Evolutionary conservation across 257 asterid genomes (phyloP), one percentile per base, ranked within the genome.

Genomic region (Jasminum sambac): DNA sequence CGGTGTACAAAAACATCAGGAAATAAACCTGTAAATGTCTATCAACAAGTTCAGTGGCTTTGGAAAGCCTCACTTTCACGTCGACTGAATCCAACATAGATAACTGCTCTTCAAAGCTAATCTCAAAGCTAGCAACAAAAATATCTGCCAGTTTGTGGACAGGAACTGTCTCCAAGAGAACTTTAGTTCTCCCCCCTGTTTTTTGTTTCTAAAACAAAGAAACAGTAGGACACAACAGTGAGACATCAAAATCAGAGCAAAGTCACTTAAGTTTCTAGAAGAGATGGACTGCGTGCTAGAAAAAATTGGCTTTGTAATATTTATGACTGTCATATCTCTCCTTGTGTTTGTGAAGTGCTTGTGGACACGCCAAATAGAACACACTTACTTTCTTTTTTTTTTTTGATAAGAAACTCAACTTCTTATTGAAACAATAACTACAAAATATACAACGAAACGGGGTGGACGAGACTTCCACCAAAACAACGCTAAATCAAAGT

Each of bases 121-220:
- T 91, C 74, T 95, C 99, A 63, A 91, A 95, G 84, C 99, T 95
- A 76, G 99, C 97, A 21, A 91, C 99, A 80, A 95, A 95, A 48
- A 95, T 95, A 84, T 95, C 98, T 79, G 99, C 99, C 84, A 95
- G 82, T 80, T 91, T 91, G 83, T 91, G 98, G 69, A 95, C 92
- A 40, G 97, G 99, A 77, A 95, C 97, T 44, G 97, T 95, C 85
- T 95, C 99, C 79, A 95, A 85, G 75, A 95, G 97, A 78, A 87
- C 95, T 78, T 95, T 95, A 17, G 97, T 88, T 80, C 89, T 89
- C 57, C 97, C 97, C 12, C 94, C 96, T 40, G 95, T 91, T 84
- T 95, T 91, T 87, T 95, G 99, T 82, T 91, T 95, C 99, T 95
- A 72, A 67, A 83, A 66, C 36, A 13, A 13, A 55, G 62, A 9